Percentiles rank a stretch among this genome's conserved stretches.
Conservation (phyloP, 129 eudicot genomes). For the Deinandra increscens region DNA sequence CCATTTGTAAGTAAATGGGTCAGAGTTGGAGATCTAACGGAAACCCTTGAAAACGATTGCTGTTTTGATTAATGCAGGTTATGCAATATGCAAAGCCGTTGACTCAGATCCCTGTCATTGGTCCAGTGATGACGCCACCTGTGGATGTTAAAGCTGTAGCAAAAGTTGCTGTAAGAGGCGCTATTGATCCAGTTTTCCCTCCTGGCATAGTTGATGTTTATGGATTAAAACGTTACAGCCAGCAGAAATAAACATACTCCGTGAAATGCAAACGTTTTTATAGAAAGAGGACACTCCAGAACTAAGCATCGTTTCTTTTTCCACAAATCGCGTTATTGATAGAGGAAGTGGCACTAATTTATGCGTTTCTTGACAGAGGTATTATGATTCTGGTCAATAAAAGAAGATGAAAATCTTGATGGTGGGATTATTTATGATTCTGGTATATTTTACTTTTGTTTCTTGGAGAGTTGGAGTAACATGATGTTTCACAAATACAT, state of each 20-base stretch:
- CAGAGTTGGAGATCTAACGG: not conserved
- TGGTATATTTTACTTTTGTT: not conserved
- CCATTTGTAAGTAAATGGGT: not conserved
- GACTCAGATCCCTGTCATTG: conserved; percentile 65
- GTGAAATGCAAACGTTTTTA: not conserved
- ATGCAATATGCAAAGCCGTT: conserved; percentile 69
- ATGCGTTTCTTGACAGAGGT: conserved; percentile 17
- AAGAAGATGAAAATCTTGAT: conserved; percentile 20
- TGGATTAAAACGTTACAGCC: conserved; percentile 63
- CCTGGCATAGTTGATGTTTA: conserved; percentile 81
- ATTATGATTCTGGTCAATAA: conserved; percentile 24
- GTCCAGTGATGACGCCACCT: conserved; percentile 81
- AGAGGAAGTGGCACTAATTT: conserved; percentile 24
- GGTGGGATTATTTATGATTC: conserved; percentile 14
- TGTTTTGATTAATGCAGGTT: conserved; percentile 46
- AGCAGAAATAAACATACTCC: conserved; percentile 37
- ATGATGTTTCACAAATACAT: not conserved
- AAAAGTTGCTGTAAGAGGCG: conserved; percentile 87
- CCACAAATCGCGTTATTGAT: conserved; percentile 19
- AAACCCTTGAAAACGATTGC: not conserved
- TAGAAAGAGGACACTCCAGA: not conserved
- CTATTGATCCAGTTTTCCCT: conserved; percentile 85
- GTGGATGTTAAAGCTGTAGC: conserved; percentile 84
- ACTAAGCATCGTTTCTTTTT: conserved; percentile 16
- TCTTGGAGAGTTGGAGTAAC: conserved; percentile 13